Percentiles rank a stretch among this genome's conserved stretches.
These are phyloP conservation scores for Pythium guiyangense DNA, from an alignment of 352 stramenopile species.

Conservation along the genomic window DNA sequence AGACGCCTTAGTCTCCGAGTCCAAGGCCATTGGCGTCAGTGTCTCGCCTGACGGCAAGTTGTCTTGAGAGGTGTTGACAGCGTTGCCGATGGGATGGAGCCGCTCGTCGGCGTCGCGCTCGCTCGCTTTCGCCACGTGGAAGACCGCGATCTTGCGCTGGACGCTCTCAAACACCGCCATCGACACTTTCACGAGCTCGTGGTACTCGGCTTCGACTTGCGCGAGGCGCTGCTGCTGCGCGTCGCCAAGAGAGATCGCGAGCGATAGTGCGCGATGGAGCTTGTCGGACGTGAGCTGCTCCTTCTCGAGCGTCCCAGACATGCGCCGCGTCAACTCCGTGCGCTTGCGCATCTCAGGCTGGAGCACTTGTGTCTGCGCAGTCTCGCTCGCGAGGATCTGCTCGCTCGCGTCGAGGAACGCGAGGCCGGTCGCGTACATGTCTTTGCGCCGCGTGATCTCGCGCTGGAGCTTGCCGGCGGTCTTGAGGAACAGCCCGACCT, in stretches of 20 bases:
- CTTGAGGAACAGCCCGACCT: slow-evolving; percentile 38
- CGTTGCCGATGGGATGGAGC: no score
- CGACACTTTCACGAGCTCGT: slow-evolving; percentile 36
- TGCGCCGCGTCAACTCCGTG: slow-evolving; percentile 32
- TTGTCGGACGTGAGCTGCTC: slow-evolving; percentile 50
- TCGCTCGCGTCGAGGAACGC: slow-evolving; percentile 52
- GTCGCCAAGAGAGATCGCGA: slow-evolving; percentile 30
- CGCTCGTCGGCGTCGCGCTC: slow-evolving; percentile 1
- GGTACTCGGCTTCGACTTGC: slow-evolving; percentile 47
- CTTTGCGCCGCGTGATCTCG: slow-evolving; percentile 23
- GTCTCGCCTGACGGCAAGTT: no score
- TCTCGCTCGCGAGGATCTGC: slow-evolving; percentile 39
- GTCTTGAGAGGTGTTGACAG: no score
- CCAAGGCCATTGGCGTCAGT: not conserved
- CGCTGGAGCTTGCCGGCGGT: slow-evolving; percentile 25
- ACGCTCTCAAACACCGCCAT: slow-evolving; percentile 22
- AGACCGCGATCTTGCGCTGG: slow-evolving; percentile 21
- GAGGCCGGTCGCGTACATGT: slow-evolving; percentile 30
- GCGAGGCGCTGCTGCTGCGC: slow-evolving; percentile 34
- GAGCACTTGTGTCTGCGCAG: slow-evolving; percentile 40
- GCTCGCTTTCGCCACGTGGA: slow-evolving; percentile 24
- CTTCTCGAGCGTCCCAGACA: slow-evolving; percentile 62
- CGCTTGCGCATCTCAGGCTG: slow-evolving; percentile 49
- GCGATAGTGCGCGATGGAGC: slow-evolving; percentile 35
- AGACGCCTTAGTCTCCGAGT: no score